Evolutionary conservation across 2,329 filamentous ascomycete genomes (phyloP).

Genomic region (Beauveria caledonica): DNA sequence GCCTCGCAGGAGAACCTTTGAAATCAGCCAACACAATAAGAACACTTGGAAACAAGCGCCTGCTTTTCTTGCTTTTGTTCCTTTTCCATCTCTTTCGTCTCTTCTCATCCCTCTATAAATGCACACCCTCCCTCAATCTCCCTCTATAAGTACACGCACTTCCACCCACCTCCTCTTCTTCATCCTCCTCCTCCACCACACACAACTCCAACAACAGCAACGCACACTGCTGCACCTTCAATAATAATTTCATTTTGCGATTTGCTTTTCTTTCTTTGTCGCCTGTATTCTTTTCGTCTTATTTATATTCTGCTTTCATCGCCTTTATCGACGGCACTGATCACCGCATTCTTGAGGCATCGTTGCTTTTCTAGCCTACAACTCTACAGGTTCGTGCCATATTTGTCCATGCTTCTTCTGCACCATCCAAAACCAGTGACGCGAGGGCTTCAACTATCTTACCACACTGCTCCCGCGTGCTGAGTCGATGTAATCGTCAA

Average conservation of each 20-base stretch:
- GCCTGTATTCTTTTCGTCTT: not conserved
- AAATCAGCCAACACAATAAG: not conserved
- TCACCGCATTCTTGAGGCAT: not conserved
- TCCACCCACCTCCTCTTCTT: not conserved
- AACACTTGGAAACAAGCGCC: not conserved
- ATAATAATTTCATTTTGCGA: not conserved
- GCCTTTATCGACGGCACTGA: not conserved
- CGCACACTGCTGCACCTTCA: not conserved
- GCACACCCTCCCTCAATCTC: too few species aligned
- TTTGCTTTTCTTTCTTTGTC: not conserved
- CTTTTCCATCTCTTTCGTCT: not conserved
- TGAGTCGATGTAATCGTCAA: too few species aligned
- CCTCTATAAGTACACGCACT: not conserved
- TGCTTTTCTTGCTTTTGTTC: too few species aligned
- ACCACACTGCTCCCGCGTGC: too few species aligned
- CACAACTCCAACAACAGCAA: not conserved
- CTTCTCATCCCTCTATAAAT: too few species aligned
- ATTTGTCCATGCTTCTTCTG: too few species aligned
- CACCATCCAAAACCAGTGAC: too few species aligned
- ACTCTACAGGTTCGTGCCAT: not conserved
- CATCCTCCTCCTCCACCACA: not conserved
- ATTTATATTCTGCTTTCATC: not conserved
- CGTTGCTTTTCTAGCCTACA: not conserved
- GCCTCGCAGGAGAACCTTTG: not conserved
- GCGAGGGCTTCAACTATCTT: too few species aligned